Conservation (phyloP, 306 rosid species). For the Quercus engelmannii region DNA sequence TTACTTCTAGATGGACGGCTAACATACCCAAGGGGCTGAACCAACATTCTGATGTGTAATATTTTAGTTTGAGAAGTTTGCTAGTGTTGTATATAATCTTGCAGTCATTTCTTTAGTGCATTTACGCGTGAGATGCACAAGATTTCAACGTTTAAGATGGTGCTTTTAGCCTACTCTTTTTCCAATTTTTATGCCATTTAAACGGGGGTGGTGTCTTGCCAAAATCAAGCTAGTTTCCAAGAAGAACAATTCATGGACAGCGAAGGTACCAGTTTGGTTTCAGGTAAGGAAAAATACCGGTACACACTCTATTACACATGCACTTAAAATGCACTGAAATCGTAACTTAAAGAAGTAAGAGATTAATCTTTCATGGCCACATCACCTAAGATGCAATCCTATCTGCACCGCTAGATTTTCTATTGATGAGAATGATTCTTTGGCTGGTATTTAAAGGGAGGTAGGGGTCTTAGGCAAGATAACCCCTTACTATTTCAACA, state of each 20-base stretch:
- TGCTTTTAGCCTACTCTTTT: background rate
- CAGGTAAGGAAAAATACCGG: no score
- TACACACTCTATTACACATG: no score
- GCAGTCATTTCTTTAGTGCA: background rate
- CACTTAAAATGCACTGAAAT: no score
- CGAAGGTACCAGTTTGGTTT: background rate
- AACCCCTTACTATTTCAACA: no score
- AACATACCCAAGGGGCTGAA: background rate
- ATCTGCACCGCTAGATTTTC: no score
- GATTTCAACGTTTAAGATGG: background rate
- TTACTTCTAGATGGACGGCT: background rate
- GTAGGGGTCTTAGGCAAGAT: no score
- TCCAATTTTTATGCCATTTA: background rate
- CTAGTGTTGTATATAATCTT: background rate
- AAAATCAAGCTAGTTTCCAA: background rate
- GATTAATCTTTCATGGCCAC: no score
- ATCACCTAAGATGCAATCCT: no score
- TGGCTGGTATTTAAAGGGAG: no score
- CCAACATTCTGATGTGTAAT: no score
- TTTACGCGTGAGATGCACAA: background rate
- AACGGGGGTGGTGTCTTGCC: background rate
- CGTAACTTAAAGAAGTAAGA: no score
- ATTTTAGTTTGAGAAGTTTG: background rate
- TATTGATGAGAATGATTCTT: no score
- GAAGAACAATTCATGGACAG: background rate